Evolutionary conservation across 768 basidiomycete genomes (phyloP), one percentile per base, ranked within the genome.

Genomic region (Cystobasidiopsis lactophilus): DNA sequence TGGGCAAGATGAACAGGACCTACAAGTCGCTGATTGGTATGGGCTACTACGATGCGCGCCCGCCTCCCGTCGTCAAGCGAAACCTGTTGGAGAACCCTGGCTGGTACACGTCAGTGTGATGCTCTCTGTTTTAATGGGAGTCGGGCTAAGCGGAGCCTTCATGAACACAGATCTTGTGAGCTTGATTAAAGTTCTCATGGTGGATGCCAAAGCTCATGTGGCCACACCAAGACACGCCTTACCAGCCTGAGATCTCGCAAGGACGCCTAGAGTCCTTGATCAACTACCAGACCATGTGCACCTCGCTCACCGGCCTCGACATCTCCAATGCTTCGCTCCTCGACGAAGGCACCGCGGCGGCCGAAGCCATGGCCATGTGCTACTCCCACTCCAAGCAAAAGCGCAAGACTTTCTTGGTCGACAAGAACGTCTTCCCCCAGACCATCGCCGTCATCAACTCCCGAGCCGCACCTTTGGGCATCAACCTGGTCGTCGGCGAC

Each of bases 171-270:
- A 19, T 49, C 47, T 49, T 64, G 62, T 55, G 56, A 55, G 3
- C 63, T 61, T 2, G 62, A 62, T 49, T 59, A 57, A 33, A 47
- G 38, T 2, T 23, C 51, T 40, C 38, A n/a, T 13, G 26, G n/a
- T 11, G 10, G 16, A 11, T 16, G 1, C 33, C 11, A 10, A 19
- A 0, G 7, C 33, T n/a, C 0, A n/a, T 2, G 2, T 13, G 3
- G 14, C 44, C 4, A 2, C 18, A 7, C 23, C 85, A 81, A 16
- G 89, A 91, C 66, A 89, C 88, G 0, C 85, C 86, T 1, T 89
- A 89, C 68, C 86, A 93, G 63, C 88, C 91, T 1, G 91, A 98
- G 72, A 82, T 96, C 66, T 79, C 91, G n/a, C 91, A 98, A 77
- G 91, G 85, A 38, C 91, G 91, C 49, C 75, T 98, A 45, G 91